Conservation (phyloP, 306 rosid species). For the Ormosia semicastrata region DNA sequence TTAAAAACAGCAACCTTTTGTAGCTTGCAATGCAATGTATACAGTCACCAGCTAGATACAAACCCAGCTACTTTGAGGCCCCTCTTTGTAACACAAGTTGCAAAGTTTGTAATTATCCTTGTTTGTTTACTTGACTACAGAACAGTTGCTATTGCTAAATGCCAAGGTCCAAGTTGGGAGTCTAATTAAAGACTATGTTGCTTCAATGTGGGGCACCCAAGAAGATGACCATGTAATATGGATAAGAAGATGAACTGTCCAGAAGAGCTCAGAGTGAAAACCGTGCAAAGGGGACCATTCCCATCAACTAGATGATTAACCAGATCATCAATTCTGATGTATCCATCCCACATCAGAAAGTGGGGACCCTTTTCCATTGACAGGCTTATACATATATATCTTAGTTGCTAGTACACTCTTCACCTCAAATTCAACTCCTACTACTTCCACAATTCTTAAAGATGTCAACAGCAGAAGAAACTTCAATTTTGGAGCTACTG, state of each 20-base stretch:
- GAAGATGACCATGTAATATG: background rate
- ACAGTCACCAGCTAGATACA: background rate
- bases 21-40: background rate
- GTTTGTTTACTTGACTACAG: background rate
- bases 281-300: constrained; percentile 28
- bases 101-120: background rate
- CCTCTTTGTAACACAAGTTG: constrained; percentile 14
- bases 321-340: constrained; percentile 4
- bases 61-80: background rate
- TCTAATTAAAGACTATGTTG: background rate
- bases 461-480: constrained; percentile 40
- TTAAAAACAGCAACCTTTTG: constrained; percentile 5
- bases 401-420: background rate
- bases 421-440: background rate
- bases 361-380: background rate
- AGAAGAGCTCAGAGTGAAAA: background rate
- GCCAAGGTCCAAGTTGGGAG: constrained; percentile 32
- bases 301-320: background rate
- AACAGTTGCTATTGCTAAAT: background rate
- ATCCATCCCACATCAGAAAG: background rate
- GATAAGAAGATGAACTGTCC: constrained; percentile 1
- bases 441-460: background rate
- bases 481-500: constrained; percentile 50
- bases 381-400: background rate
- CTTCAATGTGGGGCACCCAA: background rate